Base-by-base conservation (phyloP, 176 grass and related monocot genomes). In the Oryza australiensis region DNA sequence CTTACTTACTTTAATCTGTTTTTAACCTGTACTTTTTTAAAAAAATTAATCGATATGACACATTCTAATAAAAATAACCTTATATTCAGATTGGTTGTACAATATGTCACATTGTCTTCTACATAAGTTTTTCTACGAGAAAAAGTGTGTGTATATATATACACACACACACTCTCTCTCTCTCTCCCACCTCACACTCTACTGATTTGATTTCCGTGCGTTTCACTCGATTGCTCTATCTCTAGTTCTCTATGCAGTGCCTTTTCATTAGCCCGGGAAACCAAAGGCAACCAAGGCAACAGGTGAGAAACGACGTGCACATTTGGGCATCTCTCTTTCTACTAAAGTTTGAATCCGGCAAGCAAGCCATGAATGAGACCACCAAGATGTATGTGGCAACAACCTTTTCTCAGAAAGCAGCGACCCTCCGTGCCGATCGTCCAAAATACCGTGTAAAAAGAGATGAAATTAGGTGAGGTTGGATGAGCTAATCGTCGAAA, bases 321-420 rank as follows among this genome's bases (percentile, higher is more conserved):
- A 88, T 62, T 70, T 26, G 87, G 9, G 64, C 76, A 69, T 64
- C 64, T 80, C 28, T 45, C 20, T 42, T 82, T 86, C 76, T 1
- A 46, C 42, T 45, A 45, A 73, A 72, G 83, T 12, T 5, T 35
- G 40, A 20, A 67, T 74, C 24, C 9, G 28, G 49, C 34, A 26
- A 33, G 72, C 80, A 24, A 68, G 26, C 83, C 27, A 62, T 41
- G 16, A 53, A 60, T 40, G 20, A 57, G 7, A 9, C 48, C 53
- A 57, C 20, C 5, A 5, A 60, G 55, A 7, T 60, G 55, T 24
- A 10, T 60, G 48, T 60, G 9, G 55, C 55, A 60, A 10, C 55
- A 60, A 60, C 65, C 64, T 71, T 70, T 18, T 13, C 29, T n/a
- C 77, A n/a, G 65, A 69, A 38, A 30, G 55, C 23, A 5, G 41